Base-by-base conservation (phyloP, 257 asterid genomes). In the Scutellaria minor region DNA sequence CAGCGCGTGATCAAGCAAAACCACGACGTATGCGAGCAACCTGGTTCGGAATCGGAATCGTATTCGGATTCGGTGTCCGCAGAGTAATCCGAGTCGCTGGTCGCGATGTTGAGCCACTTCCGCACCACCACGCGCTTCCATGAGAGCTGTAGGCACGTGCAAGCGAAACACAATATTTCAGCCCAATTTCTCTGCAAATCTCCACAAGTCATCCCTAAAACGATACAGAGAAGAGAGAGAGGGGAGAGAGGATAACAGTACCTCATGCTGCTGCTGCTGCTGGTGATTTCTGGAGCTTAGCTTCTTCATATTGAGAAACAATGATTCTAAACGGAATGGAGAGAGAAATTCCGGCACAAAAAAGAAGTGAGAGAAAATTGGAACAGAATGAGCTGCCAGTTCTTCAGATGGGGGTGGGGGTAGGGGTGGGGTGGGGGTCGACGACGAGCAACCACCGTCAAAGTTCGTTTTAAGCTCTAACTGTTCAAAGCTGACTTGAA, bases 81-180 rank as follows among this genome's bases (percentile, higher is more conserved):
- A 54, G 97, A 83, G 84, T 83, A 95, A 82, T 95, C 99, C 14
- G 97, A 87, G 66, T 90, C 82, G 61, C 70, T 75, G 20, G 82
- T 75, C 31, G 84, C 68, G 76, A 92, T 83, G 80, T 92, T 84
- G 69, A 95, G 92, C 97, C 86, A 88, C 82, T 95, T 95, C 22
- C 96, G 95, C 78, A 95, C 82, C 66, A 95, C 82, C 72, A 92
- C 77, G 58, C 96, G 94, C 73, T 88, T 92, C 99, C 99, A 92
- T 57, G 96, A 90, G 60, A 83, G 95, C 98, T 95, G 96, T 63
- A 88, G 88, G 89, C 95, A 88, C 65, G 96, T 69, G 92, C 95
- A 89, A 90, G 83, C 92, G 77, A 88, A 94, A 94, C 93, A 86
- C 89, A 88, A 81, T 70, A 89, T 77, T 89, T 87, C 96, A 88